These are phyloP conservation scores for Hortiboletus campestris DNA, from an alignment of 768 basidiomycete genomes.

Conservation along the genomic window DNA sequence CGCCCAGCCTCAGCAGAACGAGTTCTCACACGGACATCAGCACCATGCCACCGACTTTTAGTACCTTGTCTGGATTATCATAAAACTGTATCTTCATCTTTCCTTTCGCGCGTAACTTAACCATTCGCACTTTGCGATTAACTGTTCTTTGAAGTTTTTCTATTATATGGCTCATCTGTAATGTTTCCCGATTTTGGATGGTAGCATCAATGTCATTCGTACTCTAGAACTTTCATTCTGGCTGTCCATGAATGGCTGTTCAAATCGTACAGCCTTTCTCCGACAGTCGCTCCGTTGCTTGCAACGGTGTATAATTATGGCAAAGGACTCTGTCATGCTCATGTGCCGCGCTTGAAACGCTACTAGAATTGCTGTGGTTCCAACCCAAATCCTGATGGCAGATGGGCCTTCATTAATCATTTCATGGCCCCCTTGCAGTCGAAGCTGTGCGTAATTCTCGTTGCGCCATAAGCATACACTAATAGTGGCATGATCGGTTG, in stretches of 20 bases:
- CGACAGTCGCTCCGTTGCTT: not conserved
- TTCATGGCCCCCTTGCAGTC: too few relatives aligned
- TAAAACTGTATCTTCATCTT: not conserved
- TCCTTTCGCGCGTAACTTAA: not conserved
- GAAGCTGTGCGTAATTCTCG: too few relatives aligned
- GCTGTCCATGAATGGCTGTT: not conserved
- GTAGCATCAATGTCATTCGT: not conserved
- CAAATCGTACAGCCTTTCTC: not conserved
- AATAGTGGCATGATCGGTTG: not conserved
- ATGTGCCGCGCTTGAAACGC: not conserved
- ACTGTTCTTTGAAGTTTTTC: not conserved
- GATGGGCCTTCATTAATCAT: too few relatives aligned
- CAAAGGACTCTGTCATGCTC: too few relatives aligned
- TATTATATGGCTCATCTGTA: not conserved
- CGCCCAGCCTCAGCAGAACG: not conserved
- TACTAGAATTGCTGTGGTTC: not conserved
- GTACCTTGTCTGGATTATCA: slow-evolving; percentile 5
- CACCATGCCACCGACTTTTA: slow-evolving; percentile 15
- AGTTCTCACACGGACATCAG: slow-evolving; percentile 15
- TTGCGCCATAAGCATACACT: not conserved
- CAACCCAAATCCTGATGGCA: not conserved
- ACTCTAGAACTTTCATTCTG: too few relatives aligned
- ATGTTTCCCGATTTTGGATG: not conserved
- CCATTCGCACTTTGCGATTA: not conserved
- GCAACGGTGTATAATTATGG: not conserved